A percentile compares a stretch with the other conserved stretches of the same genome.
phyloP scores from a whole-genome alignment of 176 grass and related monocot species.

The Carex scoparia region DNA sequence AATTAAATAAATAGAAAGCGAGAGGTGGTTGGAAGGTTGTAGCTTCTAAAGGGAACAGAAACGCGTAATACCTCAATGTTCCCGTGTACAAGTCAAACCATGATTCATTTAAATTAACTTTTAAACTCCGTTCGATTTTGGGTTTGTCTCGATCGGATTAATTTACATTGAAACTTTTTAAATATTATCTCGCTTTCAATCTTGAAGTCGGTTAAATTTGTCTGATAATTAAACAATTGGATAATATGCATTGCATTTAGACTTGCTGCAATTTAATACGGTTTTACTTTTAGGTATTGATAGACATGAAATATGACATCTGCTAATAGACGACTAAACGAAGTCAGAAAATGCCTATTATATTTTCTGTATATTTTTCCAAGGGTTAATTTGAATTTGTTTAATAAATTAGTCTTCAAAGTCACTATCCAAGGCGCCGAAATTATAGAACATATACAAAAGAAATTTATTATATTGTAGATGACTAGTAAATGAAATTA shows the following conservation, averaged over 20 bases:
- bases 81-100: neutral
- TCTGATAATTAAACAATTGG: neutral
- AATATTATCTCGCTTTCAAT: constrained; percentile 10
- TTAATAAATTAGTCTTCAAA: neutral
- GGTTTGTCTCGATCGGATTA: neutral
- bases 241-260: neutral
- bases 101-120: neutral
- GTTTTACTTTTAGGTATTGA: constrained; percentile 6
- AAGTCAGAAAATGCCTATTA: neutral
- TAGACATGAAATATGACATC: neutral
- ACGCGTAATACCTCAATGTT: neutral
- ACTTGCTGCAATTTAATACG: neutral
- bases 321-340: neutral
- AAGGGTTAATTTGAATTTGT: neutral
- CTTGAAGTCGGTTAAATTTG: neutral
- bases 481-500: neutral
- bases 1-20: constrained; percentile 11
- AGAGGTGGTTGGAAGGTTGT: neutral
- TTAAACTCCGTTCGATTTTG: neutral
- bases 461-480: neutral
- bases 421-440: neutral
- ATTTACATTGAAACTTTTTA: neutral
- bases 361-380: neutral
- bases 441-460: neutral
- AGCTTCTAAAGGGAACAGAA: neutral